Percentiles rank a stretch among this genome's conserved stretches.
Evolutionary conservation across 2,329 filamentous ascomycete genomes (phyloP).

Genomic region (Helotiales sp.): DNA sequence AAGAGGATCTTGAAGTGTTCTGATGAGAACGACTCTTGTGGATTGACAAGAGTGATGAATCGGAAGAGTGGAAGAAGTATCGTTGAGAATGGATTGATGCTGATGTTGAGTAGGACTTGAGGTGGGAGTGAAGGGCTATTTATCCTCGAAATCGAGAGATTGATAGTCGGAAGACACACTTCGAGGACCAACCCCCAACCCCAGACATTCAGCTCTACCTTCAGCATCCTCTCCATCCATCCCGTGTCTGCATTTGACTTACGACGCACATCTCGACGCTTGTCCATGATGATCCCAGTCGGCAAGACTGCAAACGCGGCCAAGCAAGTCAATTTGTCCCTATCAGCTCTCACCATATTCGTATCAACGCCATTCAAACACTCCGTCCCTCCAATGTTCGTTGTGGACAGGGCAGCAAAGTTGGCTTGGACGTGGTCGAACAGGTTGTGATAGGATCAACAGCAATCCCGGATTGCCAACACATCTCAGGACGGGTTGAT

Average conservation of each 20-base stretch:
- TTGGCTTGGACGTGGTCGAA: conserved; percentile 7
- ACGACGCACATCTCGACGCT: conserved; percentile 30
- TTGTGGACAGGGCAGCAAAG: conserved; percentile 13
- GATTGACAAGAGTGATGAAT: conserved; percentile 23
- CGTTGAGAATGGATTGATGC: conserved; percentile 23
- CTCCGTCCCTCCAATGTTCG: conserved; percentile 8
- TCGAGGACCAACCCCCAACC: conserved; percentile 1
- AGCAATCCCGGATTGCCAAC: conserved; percentile 22
- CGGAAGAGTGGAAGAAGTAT: conserved; percentile 15
- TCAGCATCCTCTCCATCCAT: conserved; percentile 1
- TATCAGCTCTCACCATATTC: not conserved
- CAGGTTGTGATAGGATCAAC: conserved; percentile 23
- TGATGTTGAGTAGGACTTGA: conserved; percentile 26
- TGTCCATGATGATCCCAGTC: conserved; percentile 14
- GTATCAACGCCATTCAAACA: not conserved
- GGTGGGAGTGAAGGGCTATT: conserved; percentile 23
- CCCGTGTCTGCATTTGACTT: conserved; percentile 18
- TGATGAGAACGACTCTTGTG: conserved; percentile 3
- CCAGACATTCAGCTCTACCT: conserved; percentile 8
- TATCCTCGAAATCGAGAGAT: conserved; percentile 22
- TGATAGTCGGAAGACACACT: conserved; percentile 1
- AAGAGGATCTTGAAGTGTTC: not conserved
- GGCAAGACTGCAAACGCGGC: not conserved
- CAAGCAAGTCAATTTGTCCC: not conserved
- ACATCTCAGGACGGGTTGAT: conserved; percentile 19